Conservation (phyloP, 1,284 basidiomycete genomes). For the Somion occarium region DNA sequence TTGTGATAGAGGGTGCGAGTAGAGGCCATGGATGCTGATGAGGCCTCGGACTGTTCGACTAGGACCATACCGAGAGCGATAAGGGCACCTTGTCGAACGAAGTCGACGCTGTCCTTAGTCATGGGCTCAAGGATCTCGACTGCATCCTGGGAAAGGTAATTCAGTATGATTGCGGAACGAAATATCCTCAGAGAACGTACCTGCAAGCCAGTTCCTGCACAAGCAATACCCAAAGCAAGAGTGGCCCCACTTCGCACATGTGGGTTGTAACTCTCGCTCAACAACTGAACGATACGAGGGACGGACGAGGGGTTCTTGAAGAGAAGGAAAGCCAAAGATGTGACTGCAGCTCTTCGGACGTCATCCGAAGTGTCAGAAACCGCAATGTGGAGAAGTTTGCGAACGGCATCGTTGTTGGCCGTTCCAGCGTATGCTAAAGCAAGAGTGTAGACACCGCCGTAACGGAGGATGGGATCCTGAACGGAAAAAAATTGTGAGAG, state of each 20-base stretch:
- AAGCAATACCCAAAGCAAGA: conserved; percentile 90
- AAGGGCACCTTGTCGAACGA: conserved; percentile 96
- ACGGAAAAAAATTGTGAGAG: neutral
- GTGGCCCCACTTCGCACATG: conserved; percentile 96
- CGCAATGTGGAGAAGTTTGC: conserved; percentile 87
- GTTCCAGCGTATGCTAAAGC: conserved; percentile 95
- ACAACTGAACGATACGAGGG: conserved; percentile 89
- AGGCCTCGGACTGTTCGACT: conserved; percentile 90
- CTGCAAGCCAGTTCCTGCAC: conserved; percentile 93
- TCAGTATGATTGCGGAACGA: neutral
- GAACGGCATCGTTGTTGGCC: conserved; percentile 87
- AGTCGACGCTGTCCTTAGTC: conserved; percentile 95
- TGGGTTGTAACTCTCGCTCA: conserved; percentile 98
- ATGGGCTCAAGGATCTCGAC: conserved; percentile 94
- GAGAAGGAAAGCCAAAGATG: conserved; percentile 88
- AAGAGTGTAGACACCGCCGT: conserved; percentile 93
- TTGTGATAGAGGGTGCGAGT: conserved; percentile 83
- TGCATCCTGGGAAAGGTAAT: conserved; percentile 61
- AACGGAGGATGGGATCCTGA: conserved; percentile 92
- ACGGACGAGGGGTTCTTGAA: conserved; percentile 95
- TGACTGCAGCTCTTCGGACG: conserved; percentile 91
- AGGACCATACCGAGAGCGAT: conserved; percentile 94
- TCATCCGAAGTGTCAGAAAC: conserved; percentile 97
- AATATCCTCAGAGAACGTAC: conserved; percentile 34
- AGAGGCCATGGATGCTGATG: conserved; percentile 74